Base-by-base conservation (phyloP, 2,329 filamentous ascomycete genomes). In the Diaporthe destruens region DNA sequence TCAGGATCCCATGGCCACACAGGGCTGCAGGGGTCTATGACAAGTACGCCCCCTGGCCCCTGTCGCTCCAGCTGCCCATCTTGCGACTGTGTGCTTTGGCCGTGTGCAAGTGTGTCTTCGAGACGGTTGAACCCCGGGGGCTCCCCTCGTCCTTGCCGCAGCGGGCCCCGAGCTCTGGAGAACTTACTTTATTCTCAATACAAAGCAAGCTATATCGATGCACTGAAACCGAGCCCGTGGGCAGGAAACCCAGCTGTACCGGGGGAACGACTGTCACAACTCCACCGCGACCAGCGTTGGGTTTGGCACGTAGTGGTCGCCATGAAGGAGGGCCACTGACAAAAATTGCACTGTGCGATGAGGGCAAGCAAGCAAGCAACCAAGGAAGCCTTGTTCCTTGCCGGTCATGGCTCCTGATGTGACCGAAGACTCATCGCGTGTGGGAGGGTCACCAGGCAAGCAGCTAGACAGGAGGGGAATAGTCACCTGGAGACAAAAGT, bases 1-100 rank as follows among this genome's bases (percentile, higher is more conserved):
- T 53, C 59, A 71, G 65, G 71, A 65, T 74, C 73, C 73, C 73
- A 74, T 74, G 51, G 47, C 44, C 51, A 63, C 51, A 49, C 71
- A 68, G 44, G 56, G 63, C 55, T 55, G 56, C 65, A 59, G 65
- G 47, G 51, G 54, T 39, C 36, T 61, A 71, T 44, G 36, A 34
- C 68, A 53, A 44, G 65, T 25, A 55, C 39, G 53, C 34, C 51
- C 36, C 29, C 29, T 70, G 66, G 59, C 42, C 39, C 66, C 18
- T 55, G 44, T 56, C 36, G 14, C 49, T 72, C 39, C 20, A 42
- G 51, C 54, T 69, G 66, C 61, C 61, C 57, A 32, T 42, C 42
- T 42, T 47, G 54, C n/a, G 47, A 51, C 67, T 59, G n/a, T 51
- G 55, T 34, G 23, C 53, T n/a, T 23, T 49, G 55, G 44, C n/a